Evolutionary conservation across 2,329 filamentous ascomycete species (phyloP).

Genomic region (Penicillium sp.): DNA sequence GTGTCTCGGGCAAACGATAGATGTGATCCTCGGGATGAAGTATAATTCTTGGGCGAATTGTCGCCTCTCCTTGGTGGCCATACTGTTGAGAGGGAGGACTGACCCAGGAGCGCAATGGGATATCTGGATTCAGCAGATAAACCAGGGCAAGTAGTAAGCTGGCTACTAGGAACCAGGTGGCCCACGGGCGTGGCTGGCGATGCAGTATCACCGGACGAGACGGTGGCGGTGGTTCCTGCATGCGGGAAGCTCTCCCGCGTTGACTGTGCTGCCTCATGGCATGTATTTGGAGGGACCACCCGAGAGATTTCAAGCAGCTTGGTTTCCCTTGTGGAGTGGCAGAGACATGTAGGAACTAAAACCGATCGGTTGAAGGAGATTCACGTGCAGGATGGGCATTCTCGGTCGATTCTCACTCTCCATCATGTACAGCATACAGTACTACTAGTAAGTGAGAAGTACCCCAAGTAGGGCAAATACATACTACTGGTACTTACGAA

Average conservation of each 20-base stretch:
- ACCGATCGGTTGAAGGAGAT: not conserved
- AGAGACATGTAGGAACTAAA: too few species aligned
- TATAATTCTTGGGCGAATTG: conserved; percentile 22
- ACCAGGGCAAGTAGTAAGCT: conserved; percentile 16
- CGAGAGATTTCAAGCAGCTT: too few species aligned
- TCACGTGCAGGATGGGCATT: not conserved
- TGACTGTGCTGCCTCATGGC: conserved; percentile 23
- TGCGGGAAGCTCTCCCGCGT: conserved; percentile 9
- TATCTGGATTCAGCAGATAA: conserved; percentile 14
- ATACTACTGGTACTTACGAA: too few species aligned
- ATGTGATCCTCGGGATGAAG: conserved; percentile 47
- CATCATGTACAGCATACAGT: too few species aligned
- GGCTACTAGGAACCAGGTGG: conserved; percentile 8
- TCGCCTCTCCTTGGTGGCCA: not conserved
- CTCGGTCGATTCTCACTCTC: too few species aligned
- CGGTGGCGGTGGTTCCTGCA: conserved; percentile 4
- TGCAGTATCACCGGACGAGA: not conserved
- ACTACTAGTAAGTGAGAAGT: too few species aligned
- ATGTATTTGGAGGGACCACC: not conserved
- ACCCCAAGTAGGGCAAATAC: too few species aligned
- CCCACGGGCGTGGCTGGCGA: conserved; percentile 1
- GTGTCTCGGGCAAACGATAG: conserved; percentile 33
- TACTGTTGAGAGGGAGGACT: conserved; percentile 1
- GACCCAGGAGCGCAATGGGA: conserved; percentile 3
- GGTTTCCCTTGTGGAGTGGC: too few species aligned